A percentile compares a stretch with the other conserved stretches of the same genome.
Conservation (phyloP, 2,329 filamentous ascomycete species). For the Pseudogymnoascus sp. region DNA sequence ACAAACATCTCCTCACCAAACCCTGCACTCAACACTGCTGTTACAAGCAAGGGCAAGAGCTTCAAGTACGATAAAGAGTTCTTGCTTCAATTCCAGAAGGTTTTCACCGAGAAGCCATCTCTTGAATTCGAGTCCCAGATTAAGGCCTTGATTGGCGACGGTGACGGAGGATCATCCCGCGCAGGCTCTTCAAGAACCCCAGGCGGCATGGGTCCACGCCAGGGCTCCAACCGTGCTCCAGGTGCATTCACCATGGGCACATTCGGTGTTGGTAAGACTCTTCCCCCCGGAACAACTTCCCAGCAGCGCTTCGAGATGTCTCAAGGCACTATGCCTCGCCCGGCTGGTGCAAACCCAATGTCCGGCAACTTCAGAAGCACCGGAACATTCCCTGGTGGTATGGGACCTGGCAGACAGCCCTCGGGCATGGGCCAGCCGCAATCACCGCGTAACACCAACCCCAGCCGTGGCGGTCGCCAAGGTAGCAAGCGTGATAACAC, state of each 20-base stretch:
- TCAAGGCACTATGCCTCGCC: slow-evolving; percentile 41
- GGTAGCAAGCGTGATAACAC: slow-evolving; percentile 50
- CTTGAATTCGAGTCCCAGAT: slow-evolving; percentile 88
- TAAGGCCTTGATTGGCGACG: slow-evolving; percentile 76
- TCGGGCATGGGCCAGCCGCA: slow-evolving; percentile 55
- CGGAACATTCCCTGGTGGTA: slow-evolving; percentile 52
- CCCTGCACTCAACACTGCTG: slow-evolving; percentile 75
- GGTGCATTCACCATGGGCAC: slow-evolving; percentile 58
- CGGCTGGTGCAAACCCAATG: slow-evolving; percentile 42
- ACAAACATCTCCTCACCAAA: slow-evolving; percentile 80
- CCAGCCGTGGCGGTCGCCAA: slow-evolving; percentile 51
- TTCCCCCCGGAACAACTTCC: slow-evolving; percentile 71
- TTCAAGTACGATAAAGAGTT: slow-evolving; percentile 96
- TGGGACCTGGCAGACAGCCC: slow-evolving; percentile 56
- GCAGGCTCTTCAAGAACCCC: slow-evolving; percentile 54
- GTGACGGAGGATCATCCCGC: slow-evolving; percentile 53
- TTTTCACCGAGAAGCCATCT: slow-evolving; percentile 95
- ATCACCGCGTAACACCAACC: slow-evolving; percentile 54
- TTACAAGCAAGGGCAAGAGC: slow-evolving; percentile 67
- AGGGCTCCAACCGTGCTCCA: slow-evolving; percentile 42
- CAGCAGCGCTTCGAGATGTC: slow-evolving; percentile 64
- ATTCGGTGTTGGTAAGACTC: slow-evolving; percentile 53
- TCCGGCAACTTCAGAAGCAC: slow-evolving; percentile 50
- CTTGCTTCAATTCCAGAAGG: slow-evolving; percentile 88
- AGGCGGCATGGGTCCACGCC: slow-evolving; percentile 38